A percentile compares a stretch with the other conserved stretches of the same genome.
Evolutionary conservation across 2,329 filamentous ascomycete species (phyloP).

Genomic region (Ceratocystis lukuohia): DNA sequence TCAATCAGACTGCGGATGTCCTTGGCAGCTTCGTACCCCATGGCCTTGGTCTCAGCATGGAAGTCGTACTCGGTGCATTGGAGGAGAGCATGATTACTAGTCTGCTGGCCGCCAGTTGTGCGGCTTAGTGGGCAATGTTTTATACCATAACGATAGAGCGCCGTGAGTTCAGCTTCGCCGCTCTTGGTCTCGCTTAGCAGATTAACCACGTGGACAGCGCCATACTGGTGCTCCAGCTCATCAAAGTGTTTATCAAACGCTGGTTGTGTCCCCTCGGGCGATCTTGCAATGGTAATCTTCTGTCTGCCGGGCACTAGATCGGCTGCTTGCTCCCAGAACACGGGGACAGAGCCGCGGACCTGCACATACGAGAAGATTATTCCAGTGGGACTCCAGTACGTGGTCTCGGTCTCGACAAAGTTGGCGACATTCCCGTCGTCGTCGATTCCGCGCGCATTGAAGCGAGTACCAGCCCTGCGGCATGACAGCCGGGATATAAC

Average conservation of each 20-base stretch:
- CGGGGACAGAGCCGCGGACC: slow-evolving; percentile 78
- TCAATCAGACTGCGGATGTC: slow-evolving; percentile 69
- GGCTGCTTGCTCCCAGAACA: slow-evolving; percentile 93
- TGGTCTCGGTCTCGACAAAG: slow-evolving; percentile 94
- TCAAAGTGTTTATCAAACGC: slow-evolving; percentile 94
- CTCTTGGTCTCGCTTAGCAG: slow-evolving; percentile 81
- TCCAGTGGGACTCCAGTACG: slow-evolving; percentile 69
- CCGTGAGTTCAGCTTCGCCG: slow-evolving; percentile 71
- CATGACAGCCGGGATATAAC: slow-evolving; percentile 88
- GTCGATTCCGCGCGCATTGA: slow-evolving; percentile 94
- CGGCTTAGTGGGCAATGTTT: slow-evolving; percentile 57
- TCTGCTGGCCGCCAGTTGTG: slow-evolving; percentile 24
- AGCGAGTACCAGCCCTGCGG: slow-evolving; percentile 78
- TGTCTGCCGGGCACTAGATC: slow-evolving; percentile 84
- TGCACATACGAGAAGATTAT: slow-evolving; percentile 88
- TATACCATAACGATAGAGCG: slow-evolving; percentile 67
- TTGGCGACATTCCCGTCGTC: slow-evolving; percentile 96
- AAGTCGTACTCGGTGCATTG: slow-evolving; percentile 87
- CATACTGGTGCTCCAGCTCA: slow-evolving; percentile 72
- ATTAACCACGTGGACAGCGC: slow-evolving; percentile 84
- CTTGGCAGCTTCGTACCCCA: slow-evolving; percentile 81
- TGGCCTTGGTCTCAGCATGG: slow-evolving; percentile 79
- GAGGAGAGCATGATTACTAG: slow-evolving; percentile 57
- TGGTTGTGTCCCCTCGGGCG: slow-evolving; percentile 78
- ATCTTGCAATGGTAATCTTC: slow-evolving; percentile 83